Percentiles rank a stretch among this genome's conserved stretches.
Conservation (phyloP, 2,329 filamentous ascomycete genomes). For the Arthrobotrys sphaeroides region DNA sequence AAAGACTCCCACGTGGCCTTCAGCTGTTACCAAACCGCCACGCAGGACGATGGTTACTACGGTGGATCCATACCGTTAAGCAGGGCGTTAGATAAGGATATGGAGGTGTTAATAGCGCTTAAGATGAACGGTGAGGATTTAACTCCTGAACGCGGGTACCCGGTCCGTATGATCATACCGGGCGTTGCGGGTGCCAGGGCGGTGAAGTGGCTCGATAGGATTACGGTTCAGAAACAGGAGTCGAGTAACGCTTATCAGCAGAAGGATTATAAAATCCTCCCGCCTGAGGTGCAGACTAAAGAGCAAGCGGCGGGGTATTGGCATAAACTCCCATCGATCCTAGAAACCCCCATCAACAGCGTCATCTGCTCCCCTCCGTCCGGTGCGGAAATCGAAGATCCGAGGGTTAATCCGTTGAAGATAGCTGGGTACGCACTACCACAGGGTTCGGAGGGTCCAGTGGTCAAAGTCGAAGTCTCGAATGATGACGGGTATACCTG, state of each 20-base stretch:
- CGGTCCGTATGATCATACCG: constrained; percentile 81
- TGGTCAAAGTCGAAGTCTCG: constrained; percentile 83
- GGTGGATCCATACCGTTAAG: constrained; percentile 66
- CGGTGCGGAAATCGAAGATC: constrained; percentile 61
- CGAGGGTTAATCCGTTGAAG: constrained; percentile 10
- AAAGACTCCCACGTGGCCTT: constrained; percentile 67
- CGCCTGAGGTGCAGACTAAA: constrained; percentile 65
- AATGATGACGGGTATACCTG: constrained; percentile 84
- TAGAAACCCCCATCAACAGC: constrained; percentile 69
- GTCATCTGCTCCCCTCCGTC: constrained; percentile 66
- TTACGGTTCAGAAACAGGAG: constrained; percentile 76
- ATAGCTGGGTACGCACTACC: constrained; percentile 78
- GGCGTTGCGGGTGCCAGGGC: constrained; percentile 91
- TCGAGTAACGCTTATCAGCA: constrained; percentile 69
- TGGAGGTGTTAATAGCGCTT: constrained; percentile 85
- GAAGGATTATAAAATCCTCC: constrained; percentile 70
- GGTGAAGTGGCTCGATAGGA: constrained; percentile 88
- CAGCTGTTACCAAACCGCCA: constrained; percentile 72
- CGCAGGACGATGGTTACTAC: constrained; percentile 86
- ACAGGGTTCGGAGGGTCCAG: constrained; percentile 76
- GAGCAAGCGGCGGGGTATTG: constrained; percentile 67
- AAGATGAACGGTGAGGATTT: constrained; percentile 88
- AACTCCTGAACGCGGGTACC: constrained; percentile 86
- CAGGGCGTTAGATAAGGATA: constrained; percentile 85
- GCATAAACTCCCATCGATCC: constrained; percentile 65